Conservation (phyloP, 2,329 filamentous ascomycete species). For the Penicillium sclerotigenum region DNA sequence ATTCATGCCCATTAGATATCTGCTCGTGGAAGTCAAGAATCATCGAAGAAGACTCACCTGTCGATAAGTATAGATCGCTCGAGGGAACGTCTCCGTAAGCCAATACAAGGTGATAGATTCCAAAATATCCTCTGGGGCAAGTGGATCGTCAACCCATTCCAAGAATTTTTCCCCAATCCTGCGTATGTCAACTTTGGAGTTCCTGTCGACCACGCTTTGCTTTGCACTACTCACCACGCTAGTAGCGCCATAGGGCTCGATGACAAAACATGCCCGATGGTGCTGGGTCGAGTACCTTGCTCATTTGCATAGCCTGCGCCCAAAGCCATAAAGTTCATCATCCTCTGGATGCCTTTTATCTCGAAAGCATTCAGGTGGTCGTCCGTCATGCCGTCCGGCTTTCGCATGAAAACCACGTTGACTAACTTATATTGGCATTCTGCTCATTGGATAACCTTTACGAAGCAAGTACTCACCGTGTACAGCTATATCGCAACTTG, state of each 20-base stretch:
- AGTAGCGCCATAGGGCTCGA: conserved; percentile 33
- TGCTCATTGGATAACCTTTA: not conserved
- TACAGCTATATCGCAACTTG: conserved; percentile 17
- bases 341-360: conserved; percentile 30
- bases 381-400: conserved; percentile 23
- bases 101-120: conserved; percentile 38
- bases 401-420: conserved; percentile 28
- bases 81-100: conserved; percentile 39
- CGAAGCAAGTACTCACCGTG: conserved; percentile 24
- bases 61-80: conserved; percentile 34
- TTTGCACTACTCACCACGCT: conserved; percentile 25
- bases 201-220: not conserved
- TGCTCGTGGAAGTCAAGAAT: not conserved
- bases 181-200: not conserved
- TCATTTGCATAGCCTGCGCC: conserved; percentile 29
- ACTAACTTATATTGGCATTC: conserved; percentile 21
- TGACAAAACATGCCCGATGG: conserved; percentile 35
- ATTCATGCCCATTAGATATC: not conserved
- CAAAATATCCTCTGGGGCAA: conserved; percentile 32
- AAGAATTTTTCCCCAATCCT: conserved; percentile 43
- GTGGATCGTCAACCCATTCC: conserved; percentile 37
- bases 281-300: conserved; percentile 34
- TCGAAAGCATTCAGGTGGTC: conserved; percentile 23
- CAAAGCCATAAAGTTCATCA: conserved; percentile 15
- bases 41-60: conserved; percentile 20